Conservation (phyloP, 345 rosid species). For the Draba incana region DNA sequence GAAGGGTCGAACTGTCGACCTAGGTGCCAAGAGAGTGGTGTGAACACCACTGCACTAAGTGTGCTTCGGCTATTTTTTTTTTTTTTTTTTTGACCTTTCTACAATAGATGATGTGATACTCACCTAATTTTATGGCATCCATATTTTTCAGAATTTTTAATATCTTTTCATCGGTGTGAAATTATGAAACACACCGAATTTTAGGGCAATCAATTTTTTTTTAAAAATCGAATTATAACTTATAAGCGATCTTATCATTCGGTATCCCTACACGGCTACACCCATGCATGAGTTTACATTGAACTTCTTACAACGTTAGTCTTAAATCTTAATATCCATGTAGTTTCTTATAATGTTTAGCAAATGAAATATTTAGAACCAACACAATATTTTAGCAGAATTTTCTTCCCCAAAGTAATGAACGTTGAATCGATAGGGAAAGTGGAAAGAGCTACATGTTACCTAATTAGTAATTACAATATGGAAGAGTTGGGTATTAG, state of each 20-base stretch:
- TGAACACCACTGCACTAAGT: no score
- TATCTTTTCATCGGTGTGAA: neutral
- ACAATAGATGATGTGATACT: slow-evolving; percentile 4
- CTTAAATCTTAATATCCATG: neutral
- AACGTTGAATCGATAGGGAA: slow-evolving; percentile 23
- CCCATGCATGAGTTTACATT: no score
- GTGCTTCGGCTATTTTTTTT: no score
- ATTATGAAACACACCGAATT: neutral
- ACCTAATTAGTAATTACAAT: slow-evolving; percentile 39
- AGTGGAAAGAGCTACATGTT: slow-evolving; percentile 38
- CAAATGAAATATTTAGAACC: slow-evolving; percentile 12
- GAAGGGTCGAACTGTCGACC: no score
- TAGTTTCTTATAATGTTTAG: neutral
- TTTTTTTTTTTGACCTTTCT: neutral
- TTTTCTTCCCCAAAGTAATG: slow-evolving; percentile 33
- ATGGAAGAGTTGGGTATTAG: slow-evolving; percentile 32
- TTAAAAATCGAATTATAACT: no score
- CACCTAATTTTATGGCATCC: slow-evolving; percentile 4
- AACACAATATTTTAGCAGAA: slow-evolving; percentile 3
- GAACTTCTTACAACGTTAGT: no score
- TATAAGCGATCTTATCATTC: no score
- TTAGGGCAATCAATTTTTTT: no score
- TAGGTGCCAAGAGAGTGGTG: no score
- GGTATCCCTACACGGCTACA: no score
- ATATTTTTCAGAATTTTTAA: neutral